A percentile compares a stretch with the other conserved stretches of the same genome.
These are phyloP conservation scores for Exophiala dermatitidis DNA, from an alignment of 2,329 filamentous ascomycete species.

Conservation along the genomic window DNA sequence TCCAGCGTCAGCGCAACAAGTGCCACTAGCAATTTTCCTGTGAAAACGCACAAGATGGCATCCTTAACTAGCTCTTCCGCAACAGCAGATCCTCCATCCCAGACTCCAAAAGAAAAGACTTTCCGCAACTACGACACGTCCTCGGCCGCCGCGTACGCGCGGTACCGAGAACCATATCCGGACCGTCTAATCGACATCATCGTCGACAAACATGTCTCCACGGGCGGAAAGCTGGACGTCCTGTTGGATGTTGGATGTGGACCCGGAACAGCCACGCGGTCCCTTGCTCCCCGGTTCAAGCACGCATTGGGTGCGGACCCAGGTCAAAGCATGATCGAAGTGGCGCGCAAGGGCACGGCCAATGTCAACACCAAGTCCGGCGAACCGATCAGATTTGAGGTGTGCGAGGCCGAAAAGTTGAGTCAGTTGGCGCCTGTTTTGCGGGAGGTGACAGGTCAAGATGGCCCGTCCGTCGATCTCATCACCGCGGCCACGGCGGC, in stretches of 20 bases:
- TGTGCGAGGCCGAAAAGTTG: constrained; percentile 43
- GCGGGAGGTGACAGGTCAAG: constrained; percentile 28
- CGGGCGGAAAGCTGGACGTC: constrained; percentile 38
- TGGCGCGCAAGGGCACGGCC: constrained; percentile 36
- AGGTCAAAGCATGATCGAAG: constrained; percentile 47
- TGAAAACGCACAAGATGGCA: too few relatives aligned
- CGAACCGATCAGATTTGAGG: constrained; percentile 37
- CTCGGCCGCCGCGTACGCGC: constrained; percentile 42
- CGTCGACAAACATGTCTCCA: constrained; percentile 42
- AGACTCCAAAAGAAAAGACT: constrained; percentile 33
- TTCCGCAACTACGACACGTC: constrained; percentile 42
- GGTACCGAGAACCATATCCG: constrained; percentile 40
- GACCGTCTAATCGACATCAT: constrained; percentile 43
- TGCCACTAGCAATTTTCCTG: too few relatives aligned
- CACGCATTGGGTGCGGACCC: constrained; percentile 47
- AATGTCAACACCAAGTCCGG: constrained; percentile 27
- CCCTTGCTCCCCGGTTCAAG: constrained; percentile 43
- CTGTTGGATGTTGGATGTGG: constrained; percentile 53
- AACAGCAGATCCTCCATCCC: neutral
- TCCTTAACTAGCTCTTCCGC: too few relatives aligned
- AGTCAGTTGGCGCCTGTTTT: constrained; percentile 29
- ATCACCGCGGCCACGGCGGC: constrained; percentile 46
- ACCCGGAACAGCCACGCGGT: constrained; percentile 45
- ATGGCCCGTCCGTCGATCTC: constrained; percentile 40
- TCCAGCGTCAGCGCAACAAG: too few relatives aligned